Evolutionary conservation across 1,139 yeast genomes (phyloP).

Genomic region (Yamadazyma sp.): DNA sequence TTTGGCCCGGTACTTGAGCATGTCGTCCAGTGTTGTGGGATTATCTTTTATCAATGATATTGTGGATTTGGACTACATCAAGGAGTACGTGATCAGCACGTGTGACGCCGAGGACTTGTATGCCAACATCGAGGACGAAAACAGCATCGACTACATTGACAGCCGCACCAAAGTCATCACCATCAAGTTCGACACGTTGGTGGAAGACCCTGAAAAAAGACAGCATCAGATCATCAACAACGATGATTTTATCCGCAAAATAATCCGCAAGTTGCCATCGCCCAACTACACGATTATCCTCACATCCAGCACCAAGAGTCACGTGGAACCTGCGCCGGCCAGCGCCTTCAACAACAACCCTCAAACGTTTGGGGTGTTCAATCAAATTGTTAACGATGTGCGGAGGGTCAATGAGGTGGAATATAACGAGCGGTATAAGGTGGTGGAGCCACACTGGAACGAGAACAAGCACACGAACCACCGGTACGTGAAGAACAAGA

Average conservation of each 20-base stretch:
- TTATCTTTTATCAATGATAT: conserved; percentile 52
- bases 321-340: conserved; percentile 34
- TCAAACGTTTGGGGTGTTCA: conserved; percentile 40
- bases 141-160: conserved; percentile 55
- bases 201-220: conserved; percentile 21
- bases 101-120: conserved; percentile 49
- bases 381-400: conserved; percentile 47
- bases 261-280: conserved; percentile 65
- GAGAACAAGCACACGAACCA: conserved; percentile 32
- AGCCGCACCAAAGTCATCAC: conserved; percentile 58
- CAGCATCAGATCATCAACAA: conserved; percentile 27
- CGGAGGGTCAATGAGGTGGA: conserved; percentile 52
- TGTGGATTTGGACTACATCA: conserved; percentile 50
- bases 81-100: conserved; percentile 39
- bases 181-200: conserved; percentile 50
- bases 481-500: conserved; percentile 31
- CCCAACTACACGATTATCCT: conserved; percentile 59
- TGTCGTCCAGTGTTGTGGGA: conserved; percentile 64
- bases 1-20: conserved; percentile 52
- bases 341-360: conserved; percentile 28
- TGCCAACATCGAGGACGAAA: conserved; percentile 39
- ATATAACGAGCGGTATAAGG: conserved; percentile 46
- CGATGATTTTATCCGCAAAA: conserved; percentile 52
- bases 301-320: conserved; percentile 30
- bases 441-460: conserved; percentile 35